A percentile compares a stretch with the other conserved stretches of the same genome.
phyloP scores from a whole-genome alignment of 805 yeast genomes.

The Saccharomycopsis selenospora region DNA sequence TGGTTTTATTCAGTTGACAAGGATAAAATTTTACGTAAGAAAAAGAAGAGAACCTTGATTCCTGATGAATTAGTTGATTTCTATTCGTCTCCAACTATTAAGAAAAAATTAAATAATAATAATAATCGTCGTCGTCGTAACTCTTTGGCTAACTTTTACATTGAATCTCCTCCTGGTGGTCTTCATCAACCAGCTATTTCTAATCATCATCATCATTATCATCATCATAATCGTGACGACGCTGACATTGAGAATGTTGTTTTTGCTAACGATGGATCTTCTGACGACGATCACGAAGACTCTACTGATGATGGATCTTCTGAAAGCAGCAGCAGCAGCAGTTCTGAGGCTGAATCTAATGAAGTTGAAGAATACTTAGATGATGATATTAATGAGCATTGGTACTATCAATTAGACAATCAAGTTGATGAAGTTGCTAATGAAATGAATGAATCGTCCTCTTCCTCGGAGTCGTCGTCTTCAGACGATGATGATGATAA shows the following conservation, averaged over 20 bases:
- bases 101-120: not conserved
- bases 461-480: slow-evolving; percentile 1
- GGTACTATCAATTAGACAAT: slow-evolving; percentile 19
- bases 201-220: too few species aligned
- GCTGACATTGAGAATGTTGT: slow-evolving; percentile 5
- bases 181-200: not conserved
- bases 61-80: slow-evolving; percentile 7
- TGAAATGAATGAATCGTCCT: not conserved
- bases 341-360: slow-evolving; percentile 3
- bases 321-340: not conserved
- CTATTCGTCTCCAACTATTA: slow-evolving; percentile 1
- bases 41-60: slow-evolving; percentile 23
- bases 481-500: slow-evolving; percentile 4
- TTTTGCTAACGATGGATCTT: slow-evolving; percentile 3
- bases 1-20: slow-evolving; percentile 64
- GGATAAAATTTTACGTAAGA: slow-evolving; percentile 36
- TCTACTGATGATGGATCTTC: not conserved
- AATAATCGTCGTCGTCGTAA: not conserved
- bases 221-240: too few species aligned
- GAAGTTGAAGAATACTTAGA: not conserved
- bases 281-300: not conserved
- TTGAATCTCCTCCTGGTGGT: slow-evolving; percentile 10
- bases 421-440: slow-evolving; percentile 7
- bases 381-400: slow-evolving; percentile 11
- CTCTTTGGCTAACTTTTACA: slow-evolving; percentile 12